Percentiles rank a stretch among this genome's conserved stretches.
phyloP scores from a whole-genome alignment of 768 basidiomycete genomes.

The Pleurotus eryngii region DNA sequence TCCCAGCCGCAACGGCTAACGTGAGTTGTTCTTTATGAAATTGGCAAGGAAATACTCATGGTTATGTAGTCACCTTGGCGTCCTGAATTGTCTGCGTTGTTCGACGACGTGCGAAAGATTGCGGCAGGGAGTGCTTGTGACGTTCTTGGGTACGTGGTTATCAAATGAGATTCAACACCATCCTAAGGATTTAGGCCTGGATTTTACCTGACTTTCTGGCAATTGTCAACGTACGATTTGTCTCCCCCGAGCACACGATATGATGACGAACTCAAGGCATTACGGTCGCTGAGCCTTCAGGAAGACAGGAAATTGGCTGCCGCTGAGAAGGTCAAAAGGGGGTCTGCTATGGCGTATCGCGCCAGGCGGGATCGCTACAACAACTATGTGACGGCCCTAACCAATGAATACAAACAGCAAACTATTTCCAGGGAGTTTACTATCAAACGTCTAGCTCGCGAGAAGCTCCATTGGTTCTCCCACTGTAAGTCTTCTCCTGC shows the following conservation, averaged over 20 bases:
- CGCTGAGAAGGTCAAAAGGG: conserved; percentile 56
- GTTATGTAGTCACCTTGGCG: conserved; percentile 70
- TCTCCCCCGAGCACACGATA: conserved; percentile 75
- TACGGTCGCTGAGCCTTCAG: conserved; percentile 61
- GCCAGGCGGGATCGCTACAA: conserved; percentile 65
- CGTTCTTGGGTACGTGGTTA: conserved; percentile 62
- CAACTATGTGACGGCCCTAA: conserved; percentile 51
- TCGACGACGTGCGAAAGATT: conserved; percentile 72
- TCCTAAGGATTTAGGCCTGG: conserved; percentile 55
- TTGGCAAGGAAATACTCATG: no score
- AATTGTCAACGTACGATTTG: conserved; percentile 88
- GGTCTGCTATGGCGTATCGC: conserved; percentile 55
- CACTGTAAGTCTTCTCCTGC: conserved; percentile 40
- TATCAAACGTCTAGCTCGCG: conserved; percentile 69
- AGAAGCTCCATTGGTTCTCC: conserved; percentile 83
- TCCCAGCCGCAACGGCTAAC: conserved; percentile 23
- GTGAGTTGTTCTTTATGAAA: conserved; percentile 24
- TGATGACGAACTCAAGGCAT: conserved; percentile 65
- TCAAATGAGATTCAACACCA: conserved; percentile 1
- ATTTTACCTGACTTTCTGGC: conserved; percentile 98
- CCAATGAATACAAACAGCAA: conserved; percentile 75
- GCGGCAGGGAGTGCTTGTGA: conserved; percentile 63
- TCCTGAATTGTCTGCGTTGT: conserved; percentile 65
- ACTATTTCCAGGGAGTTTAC: conserved; percentile 69
- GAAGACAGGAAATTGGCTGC: conserved; percentile 61